phyloP scores from a whole-genome alignment of 768 basidiomycete species.

The Podaxis pistillaris region DNA sequence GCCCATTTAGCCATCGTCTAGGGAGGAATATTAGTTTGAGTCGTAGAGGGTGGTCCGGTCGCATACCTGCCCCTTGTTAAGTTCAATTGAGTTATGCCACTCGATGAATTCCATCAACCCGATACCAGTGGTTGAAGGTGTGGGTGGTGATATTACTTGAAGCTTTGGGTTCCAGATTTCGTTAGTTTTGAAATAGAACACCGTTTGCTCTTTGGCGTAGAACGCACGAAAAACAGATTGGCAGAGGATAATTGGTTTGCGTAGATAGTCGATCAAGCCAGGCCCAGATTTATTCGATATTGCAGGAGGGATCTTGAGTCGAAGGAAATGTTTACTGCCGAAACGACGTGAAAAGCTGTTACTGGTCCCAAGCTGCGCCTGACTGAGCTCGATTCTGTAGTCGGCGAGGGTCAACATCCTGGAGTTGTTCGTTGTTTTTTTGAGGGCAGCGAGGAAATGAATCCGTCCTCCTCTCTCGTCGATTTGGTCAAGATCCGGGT shows the following conservation, averaged over 20 bases:
- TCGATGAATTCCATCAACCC: constrained; percentile 48
- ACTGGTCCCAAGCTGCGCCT: constrained; percentile 51
- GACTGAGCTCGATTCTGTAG: constrained; percentile 45
- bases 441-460: constrained; percentile 44
- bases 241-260: constrained; percentile 51
- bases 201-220: constrained; percentile 55
- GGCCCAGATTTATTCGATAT: constrained; percentile 29
- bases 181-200: constrained; percentile 56
- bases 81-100: constrained; percentile 51
- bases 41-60: background rate
- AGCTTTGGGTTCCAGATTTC: constrained; percentile 31
- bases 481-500: constrained; percentile 22
- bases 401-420: constrained; percentile 14
- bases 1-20: constrained; percentile 66
- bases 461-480: constrained; percentile 48
- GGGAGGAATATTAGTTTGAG: background rate
- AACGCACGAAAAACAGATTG: constrained; percentile 58
- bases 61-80: constrained; percentile 50
- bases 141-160: constrained; percentile 16
- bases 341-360: constrained; percentile 57
- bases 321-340: constrained; percentile 59
- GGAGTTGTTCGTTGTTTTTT: constrained; percentile 21
- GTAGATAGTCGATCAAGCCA: constrained; percentile 39
- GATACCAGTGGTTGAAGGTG: constrained; percentile 25
- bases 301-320: constrained; percentile 41